Base-by-base conservation (phyloP, 2,329 filamentous ascomycete genomes). In the Pestalotiopsis sp. region DNA sequence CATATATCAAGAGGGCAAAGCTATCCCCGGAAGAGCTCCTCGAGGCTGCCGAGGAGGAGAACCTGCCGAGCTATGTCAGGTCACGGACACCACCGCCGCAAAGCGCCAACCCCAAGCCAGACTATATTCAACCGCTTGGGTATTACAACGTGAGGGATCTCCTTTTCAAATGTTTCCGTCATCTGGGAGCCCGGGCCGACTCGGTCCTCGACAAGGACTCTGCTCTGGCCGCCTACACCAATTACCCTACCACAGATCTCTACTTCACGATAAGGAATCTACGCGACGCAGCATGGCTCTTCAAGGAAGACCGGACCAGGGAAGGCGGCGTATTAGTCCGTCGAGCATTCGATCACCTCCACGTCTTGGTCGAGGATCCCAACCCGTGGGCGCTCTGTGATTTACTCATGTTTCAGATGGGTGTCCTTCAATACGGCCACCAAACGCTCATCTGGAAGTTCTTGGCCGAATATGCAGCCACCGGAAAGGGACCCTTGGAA, bases 1-100 rank as follows among this genome's bases (percentile, higher is more conserved):
- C 68, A 31, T 75, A 75, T 68, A 71, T 75, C 52, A 67, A 56
- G 31, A 67, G 65, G 39, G 65, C 52, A 12, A 59, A 67, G 20
- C 36, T 67, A 14, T 67, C 65, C 7, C 36, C 65, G 4, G 39
- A 61, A 27, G 52, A 67, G 12, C 65, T 67, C 23, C 17, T 41
- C n/a, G 56, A 61, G 20, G 23, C 52, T 14, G 56, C 25, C n/a
- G 49, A 59, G 52, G 36, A 39, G 17, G 56, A 59, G 52, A 36
- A 59, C 7, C 31, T 67, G 17, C 65, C 65, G 4, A 52, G 36
- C 27, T 41, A 41, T 23, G 31, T 67, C 17, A 52, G 65, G 36
- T 59, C 25, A n/a, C 52, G 56, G 27, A 67, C 65, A 27, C 65
- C 65, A 6, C 52, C 65, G 23, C 65, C 56, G 36, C 25, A 36